Evolutionary conservation across 2,329 filamentous ascomycete genomes (phyloP), one percentile per base, ranked within the genome.

Genomic region (Bimuria novae-zelandiae): DNA sequence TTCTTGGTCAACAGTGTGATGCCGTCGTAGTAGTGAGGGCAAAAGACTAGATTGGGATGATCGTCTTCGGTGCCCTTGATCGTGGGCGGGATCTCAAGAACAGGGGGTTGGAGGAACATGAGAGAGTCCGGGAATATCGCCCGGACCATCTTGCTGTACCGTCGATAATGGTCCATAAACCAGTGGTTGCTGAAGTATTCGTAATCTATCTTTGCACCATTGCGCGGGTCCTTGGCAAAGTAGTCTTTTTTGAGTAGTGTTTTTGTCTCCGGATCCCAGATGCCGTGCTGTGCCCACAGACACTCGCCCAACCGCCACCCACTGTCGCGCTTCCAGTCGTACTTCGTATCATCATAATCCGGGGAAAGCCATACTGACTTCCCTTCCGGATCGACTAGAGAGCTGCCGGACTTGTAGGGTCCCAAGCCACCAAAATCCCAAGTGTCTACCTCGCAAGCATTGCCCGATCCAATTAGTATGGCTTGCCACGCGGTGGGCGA

Each of bases 1-100:
- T 96, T 96, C 76, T 99, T 99, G 11, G 91, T 97, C 83, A 99
- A 89, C 3, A 99, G 80, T 0, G 94, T 99, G 51, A 99, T 89
- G 10, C 94, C 94, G 64, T 99, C 94, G 73, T 99, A 99, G 71
- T 90, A 99, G 75, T 99, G 94, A 1, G 92, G 91, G 8, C 94
- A 88, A 72, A 97, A 97, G 2, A 92, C 89, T 83, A 97, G 88
- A 57, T 88, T 90, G 3, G 86, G 86, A 62, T 99, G 92, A 64
- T 97, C 92, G 68, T 97, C 93, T 23, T 82, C 78, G 0, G 92
- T 96, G 11, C 87, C 92, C 72, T 94, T 96, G 70, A 97, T 88
- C 39, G 80, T 80, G 0, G 95, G 94, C 0, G 94, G 94, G 11
- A 99, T 84, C 75, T 99, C 94, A 62, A 97, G 84, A 0, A 94